Conservation (phyloP, 345 rosid species). For the Hypericum androsaemum region DNA sequence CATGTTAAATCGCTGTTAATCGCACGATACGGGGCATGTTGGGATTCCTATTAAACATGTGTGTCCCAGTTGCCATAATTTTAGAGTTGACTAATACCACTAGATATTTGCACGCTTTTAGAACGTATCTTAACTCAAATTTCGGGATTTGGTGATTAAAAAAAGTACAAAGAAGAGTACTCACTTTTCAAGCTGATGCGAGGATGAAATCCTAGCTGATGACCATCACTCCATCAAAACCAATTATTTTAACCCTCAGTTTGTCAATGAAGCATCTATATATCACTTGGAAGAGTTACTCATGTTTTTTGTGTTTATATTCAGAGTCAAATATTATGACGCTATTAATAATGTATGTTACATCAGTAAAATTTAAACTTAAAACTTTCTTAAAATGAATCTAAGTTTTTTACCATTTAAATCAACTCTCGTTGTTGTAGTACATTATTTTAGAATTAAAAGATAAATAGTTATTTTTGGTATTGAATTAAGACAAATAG, state of each 20-base stretch:
- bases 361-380: no score
- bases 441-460: no score
- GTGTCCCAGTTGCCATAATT: background rate
- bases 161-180: constrained; percentile 4
- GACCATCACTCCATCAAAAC: constrained; percentile 4
- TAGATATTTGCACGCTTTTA: background rate
- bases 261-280: constrained; percentile 1
- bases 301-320: constrained; percentile 14
- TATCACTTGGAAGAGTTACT: background rate
- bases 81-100: background rate
- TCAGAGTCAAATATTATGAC: constrained; percentile 1
- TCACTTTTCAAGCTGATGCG: constrained; percentile 6
- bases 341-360: background rate
- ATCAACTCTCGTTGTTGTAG: no score
- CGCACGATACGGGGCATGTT: no score
- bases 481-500: constrained; percentile 16
- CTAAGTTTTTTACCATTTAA: no score
- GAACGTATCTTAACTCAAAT: background rate
- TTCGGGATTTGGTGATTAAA: constrained; percentile 15
- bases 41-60: no score
- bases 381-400: no score
- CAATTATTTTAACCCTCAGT: constrained; percentile 11
- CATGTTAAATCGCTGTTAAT: no score
- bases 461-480: background rate
- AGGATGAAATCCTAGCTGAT: constrained; percentile 11